A percentile compares a stretch with the other conserved stretches of the same genome.
These are phyloP conservation scores for Diplodia scrobiculata DNA, from an alignment of 2,329 filamentous ascomycete species.

Conservation along the genomic window DNA sequence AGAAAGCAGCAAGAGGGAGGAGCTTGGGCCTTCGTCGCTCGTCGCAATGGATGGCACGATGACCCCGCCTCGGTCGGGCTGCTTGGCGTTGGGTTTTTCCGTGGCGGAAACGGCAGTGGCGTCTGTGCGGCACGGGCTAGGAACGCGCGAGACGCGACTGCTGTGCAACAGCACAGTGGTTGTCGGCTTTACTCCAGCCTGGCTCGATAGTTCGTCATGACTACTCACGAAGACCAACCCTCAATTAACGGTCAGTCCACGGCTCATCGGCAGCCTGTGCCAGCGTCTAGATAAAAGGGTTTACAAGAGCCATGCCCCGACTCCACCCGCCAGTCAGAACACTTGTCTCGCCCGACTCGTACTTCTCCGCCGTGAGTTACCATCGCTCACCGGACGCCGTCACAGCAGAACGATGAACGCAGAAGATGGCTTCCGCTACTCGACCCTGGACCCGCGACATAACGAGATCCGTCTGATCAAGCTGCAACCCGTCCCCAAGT, in stretches of 20 bases:
- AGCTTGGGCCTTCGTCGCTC: neutral
- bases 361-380: neutral
- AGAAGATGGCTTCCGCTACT: conserved; percentile 13
- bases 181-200: neutral
- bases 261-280: neutral
- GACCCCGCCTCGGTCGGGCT: neutral
- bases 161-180: neutral
- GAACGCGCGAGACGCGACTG: neutral
- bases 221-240: neutral
- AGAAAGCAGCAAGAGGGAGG: neutral
- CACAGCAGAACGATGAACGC: neutral
- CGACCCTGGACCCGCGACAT: neutral
- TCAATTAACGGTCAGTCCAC: neutral
- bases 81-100: neutral
- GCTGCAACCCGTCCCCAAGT: conserved; percentile 21
- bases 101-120: neutral
- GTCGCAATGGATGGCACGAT: neutral
- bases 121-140: neutral
- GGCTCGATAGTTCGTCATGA: neutral
- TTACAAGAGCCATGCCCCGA: neutral
- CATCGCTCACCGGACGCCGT: neutral
- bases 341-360: neutral
- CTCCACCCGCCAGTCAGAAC: neutral
- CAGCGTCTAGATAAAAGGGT: neutral
- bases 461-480: conserved; percentile 30